Conservation (phyloP, 768 basidiomycete genomes). For the Naganishia randhawae region DNA sequence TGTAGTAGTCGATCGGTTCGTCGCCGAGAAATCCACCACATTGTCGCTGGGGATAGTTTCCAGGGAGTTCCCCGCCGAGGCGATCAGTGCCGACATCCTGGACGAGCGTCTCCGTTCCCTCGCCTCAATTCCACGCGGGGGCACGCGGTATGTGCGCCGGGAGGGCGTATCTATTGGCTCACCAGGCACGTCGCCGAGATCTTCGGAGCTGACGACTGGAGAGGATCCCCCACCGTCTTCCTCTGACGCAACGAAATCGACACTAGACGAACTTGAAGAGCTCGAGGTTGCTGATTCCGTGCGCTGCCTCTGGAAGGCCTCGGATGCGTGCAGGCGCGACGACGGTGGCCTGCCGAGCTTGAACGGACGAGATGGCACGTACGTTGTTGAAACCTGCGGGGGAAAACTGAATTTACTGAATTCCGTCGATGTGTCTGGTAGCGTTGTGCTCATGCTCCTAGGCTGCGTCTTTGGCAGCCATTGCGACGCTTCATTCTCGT, state of each 20-base stretch:
- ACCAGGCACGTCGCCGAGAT: not conserved
- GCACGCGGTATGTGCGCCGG: slow-evolving; percentile 1
- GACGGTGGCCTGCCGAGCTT: slow-evolving; percentile 5
- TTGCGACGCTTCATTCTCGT: not conserved
- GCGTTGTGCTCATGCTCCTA: not conserved
- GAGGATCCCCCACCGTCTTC: not conserved
- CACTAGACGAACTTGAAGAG: not conserved
- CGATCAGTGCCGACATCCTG: not conserved
- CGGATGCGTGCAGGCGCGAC: not conserved
- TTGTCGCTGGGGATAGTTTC: slow-evolving; percentile 15
- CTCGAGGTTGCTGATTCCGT: not conserved
- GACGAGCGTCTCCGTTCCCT: slow-evolving; percentile 19
- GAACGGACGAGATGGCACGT: not conserved
- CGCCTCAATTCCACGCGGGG: slow-evolving; percentile 7
- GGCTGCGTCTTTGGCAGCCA: slow-evolving; percentile 1
- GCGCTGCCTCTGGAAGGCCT: not conserved
- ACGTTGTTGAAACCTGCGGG: not conserved
- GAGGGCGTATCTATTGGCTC: not conserved
- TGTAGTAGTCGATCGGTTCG: not conserved
- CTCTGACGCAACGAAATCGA: not conserved
- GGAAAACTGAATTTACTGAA: slow-evolving; percentile 1
- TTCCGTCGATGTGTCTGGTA: not conserved
- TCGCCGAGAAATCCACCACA: slow-evolving; percentile 8
- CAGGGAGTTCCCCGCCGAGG: not conserved
- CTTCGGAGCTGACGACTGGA: slow-evolving; percentile 2